These are phyloP conservation scores for Cyberlindnera mycetangii DNA, from an alignment of 805 yeast genomes.

Conservation along the genomic window DNA sequence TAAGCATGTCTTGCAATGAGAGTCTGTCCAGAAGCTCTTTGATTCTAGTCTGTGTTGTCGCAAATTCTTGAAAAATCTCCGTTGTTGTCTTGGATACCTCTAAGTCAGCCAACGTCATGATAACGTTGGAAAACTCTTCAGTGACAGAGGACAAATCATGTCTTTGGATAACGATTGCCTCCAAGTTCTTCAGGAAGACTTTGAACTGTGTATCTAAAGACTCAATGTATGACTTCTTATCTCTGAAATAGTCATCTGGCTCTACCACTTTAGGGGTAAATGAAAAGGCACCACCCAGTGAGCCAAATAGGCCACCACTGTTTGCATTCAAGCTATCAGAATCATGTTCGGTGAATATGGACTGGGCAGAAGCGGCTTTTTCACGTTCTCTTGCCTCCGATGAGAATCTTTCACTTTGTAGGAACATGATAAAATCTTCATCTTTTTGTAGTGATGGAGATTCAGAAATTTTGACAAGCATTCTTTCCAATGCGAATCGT, in stretches of 20 bases:
- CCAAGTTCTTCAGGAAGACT: constrained; percentile 67
- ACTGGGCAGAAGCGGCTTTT: constrained; percentile 51
- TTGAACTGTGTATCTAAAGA: constrained; percentile 70
- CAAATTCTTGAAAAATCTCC: constrained; percentile 64
- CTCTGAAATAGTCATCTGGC: constrained; percentile 72
- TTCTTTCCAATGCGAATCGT: constrained; percentile 77
- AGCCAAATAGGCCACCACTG: constrained; percentile 61
- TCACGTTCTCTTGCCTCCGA: constrained; percentile 67
- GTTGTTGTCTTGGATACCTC: constrained; percentile 70
- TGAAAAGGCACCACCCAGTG: constrained; percentile 63
- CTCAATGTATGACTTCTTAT: constrained; percentile 66
- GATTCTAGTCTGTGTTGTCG: constrained; percentile 66
- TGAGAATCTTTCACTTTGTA: constrained; percentile 68
- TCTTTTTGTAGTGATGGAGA: constrained; percentile 62
- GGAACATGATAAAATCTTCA: constrained; percentile 71
- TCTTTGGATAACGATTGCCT: constrained; percentile 70
- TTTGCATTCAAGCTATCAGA: constrained; percentile 32
- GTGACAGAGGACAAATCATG: constrained; percentile 66
- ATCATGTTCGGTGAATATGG: constrained; percentile 27
- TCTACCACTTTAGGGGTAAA: constrained; percentile 68
- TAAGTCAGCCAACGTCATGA: constrained; percentile 63
- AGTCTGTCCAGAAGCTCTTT: constrained; percentile 74
- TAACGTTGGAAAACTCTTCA: constrained; percentile 58
- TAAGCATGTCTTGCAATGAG: constrained; percentile 79
- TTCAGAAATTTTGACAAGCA: constrained; percentile 71